These are phyloP conservation scores for Podospora pseudopauciseta DNA, from an alignment of 495 filamentous ascomycete species.

Conservation along the genomic window DNA sequence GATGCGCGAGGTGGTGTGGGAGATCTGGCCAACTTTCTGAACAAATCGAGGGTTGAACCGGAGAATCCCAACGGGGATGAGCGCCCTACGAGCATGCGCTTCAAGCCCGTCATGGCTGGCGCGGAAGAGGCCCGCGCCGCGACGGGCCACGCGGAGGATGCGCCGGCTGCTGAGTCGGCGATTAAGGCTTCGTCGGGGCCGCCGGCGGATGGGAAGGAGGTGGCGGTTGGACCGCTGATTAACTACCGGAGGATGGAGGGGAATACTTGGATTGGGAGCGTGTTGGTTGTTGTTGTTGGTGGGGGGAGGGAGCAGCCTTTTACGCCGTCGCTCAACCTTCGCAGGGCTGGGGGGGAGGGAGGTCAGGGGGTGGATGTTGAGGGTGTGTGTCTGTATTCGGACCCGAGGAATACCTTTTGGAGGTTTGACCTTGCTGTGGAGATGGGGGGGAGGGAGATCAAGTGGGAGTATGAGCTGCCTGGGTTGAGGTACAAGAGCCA, in stretches of 20 bases:
- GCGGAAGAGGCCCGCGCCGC: constrained; percentile 30
- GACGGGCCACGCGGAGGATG: constrained; percentile 1
- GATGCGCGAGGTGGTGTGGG: constrained; percentile 36
- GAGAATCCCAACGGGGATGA: background rate
- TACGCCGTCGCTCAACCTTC: constrained; percentile 33
- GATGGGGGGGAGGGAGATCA: constrained; percentile 50
- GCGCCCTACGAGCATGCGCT: constrained; percentile 28
- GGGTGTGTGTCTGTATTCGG: constrained; percentile 73
- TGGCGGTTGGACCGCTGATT: constrained; percentile 76
- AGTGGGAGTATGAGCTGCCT: constrained; percentile 59
- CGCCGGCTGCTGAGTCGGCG: background rate
- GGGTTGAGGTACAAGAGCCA: constrained; percentile 43
- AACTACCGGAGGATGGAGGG: constrained; percentile 82
- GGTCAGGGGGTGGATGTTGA: constrained; percentile 16
- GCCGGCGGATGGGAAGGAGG: constrained; percentile 49
- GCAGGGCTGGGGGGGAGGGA: constrained; percentile 25
- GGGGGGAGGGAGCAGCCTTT: constrained; percentile 45
- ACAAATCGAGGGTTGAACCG: constrained; percentile 44
- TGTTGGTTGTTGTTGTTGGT: constrained; percentile 72
- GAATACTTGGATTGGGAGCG: constrained; percentile 74
- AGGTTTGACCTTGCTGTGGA: constrained; percentile 63
- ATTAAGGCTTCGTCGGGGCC: background rate
- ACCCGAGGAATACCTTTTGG: constrained; percentile 76
- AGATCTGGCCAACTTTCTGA: constrained; percentile 50
- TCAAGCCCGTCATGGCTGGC: constrained; percentile 42